phyloP scores from a whole-genome alignment of 495 filamentous ascomycete genomes.

The Penicillium bovifimosum region DNA sequence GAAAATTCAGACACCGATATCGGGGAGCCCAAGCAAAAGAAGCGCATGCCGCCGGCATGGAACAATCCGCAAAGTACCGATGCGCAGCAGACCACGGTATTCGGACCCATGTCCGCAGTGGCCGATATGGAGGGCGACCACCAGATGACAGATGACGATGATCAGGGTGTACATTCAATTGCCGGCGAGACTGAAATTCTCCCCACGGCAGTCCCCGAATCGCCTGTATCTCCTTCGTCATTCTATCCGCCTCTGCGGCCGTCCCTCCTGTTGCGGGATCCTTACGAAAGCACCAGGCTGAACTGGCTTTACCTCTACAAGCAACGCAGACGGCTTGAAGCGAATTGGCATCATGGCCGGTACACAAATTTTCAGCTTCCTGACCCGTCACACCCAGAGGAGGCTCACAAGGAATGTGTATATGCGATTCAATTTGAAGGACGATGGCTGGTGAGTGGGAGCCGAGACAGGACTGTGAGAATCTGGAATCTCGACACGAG shows the following conservation, averaged over 20 bases:
- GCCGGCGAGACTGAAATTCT: not conserved
- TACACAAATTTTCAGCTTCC: constrained; percentile 87
- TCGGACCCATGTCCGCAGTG: constrained; percentile 25
- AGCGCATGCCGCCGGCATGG: constrained; percentile 43
- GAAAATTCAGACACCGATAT: constrained; percentile 44
- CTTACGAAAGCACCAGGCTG: constrained; percentile 32
- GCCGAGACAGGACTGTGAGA: constrained; percentile 78
- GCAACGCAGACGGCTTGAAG: constrained; percentile 76
- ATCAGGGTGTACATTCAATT: constrained; percentile 12
- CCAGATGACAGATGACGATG: constrained; percentile 42
- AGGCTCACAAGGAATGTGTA: constrained; percentile 87
- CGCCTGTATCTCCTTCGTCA: constrained; percentile 9
- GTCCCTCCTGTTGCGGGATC: constrained; percentile 29
- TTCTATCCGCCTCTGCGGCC: constrained; percentile 25
- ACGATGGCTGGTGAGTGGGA: constrained; percentile 88
- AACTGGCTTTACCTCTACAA: constrained; percentile 74
- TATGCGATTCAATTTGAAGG: constrained; percentile 88
- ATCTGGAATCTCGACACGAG: constrained; percentile 86
- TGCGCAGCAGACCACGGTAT: not conserved
- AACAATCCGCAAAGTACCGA: constrained; percentile 30
- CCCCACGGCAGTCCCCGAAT: constrained; percentile 6
- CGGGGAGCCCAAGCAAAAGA: constrained; percentile 47
- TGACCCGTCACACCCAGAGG: constrained; percentile 70
- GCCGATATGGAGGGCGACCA: constrained; percentile 45
- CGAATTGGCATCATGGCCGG: constrained; percentile 81